These are phyloP conservation scores for Septoria linicola DNA, from an alignment of 2,329 filamentous ascomycete genomes.

Conservation along the genomic window DNA sequence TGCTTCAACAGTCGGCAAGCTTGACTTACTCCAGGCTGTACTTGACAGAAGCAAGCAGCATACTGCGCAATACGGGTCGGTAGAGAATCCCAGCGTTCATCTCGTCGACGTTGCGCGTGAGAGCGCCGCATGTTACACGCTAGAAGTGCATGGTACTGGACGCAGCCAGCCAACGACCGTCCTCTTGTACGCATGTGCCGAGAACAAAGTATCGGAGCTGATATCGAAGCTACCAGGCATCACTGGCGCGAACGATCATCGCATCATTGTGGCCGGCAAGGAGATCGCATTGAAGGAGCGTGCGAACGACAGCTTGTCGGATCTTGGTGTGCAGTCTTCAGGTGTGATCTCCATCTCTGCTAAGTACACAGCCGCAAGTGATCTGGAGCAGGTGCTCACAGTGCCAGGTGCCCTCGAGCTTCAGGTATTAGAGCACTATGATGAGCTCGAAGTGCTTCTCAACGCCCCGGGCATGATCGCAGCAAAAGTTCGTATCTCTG, in stretches of 20 bases:
- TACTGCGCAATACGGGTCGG: not conserved
- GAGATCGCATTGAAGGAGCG: conserved; percentile 21
- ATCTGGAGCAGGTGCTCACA: conserved; percentile 31
- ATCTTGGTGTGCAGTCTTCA: conserved; percentile 25
- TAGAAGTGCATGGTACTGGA: conserved; percentile 27
- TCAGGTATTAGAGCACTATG: conserved; percentile 78
- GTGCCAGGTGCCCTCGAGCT: conserved; percentile 61
- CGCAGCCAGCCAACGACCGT: conserved; percentile 20
- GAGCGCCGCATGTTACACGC: conserved; percentile 16
- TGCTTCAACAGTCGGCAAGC: conserved; percentile 11
- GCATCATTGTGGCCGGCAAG: conserved; percentile 30
- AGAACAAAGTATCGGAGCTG: conserved; percentile 27
- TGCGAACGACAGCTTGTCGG: conserved; percentile 20
- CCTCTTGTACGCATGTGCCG: conserved; percentile 18
- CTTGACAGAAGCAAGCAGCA: conserved; percentile 22
- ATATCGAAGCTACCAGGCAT: conserved; percentile 22
- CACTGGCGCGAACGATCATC: conserved; percentile 28
- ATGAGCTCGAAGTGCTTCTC: conserved; percentile 78
- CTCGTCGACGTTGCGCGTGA: not conserved
- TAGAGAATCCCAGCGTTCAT: not conserved
- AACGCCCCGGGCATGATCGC: conserved; percentile 61
- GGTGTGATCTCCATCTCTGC: conserved; percentile 32
- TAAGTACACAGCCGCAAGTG: conserved; percentile 27
- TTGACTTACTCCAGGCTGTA: conserved; percentile 24
- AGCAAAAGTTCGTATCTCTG: conserved; percentile 16